These are phyloP conservation scores for Leucosporidium yakuticum DNA, from an alignment of 768 basidiomycete species.

Conservation along the genomic window DNA sequence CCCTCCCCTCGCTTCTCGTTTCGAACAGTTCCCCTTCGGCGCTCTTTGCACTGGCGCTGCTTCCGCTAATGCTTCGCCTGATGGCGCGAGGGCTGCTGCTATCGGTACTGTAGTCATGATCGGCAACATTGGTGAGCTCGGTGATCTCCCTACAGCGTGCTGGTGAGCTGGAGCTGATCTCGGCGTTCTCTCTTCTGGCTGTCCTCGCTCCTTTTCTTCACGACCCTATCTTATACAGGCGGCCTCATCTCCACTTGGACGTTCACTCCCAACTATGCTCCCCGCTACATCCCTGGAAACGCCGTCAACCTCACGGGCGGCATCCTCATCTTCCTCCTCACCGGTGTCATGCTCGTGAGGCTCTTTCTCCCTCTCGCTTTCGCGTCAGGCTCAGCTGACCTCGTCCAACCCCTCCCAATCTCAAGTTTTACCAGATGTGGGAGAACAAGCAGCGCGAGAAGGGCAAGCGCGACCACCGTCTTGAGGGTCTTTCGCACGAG, in stretches of 20 bases:
- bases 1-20: conserved; percentile 5
- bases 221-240: too few relatives aligned
- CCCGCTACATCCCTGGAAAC: conserved; percentile 25
- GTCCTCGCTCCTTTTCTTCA: too few relatives aligned
- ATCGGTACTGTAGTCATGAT: conserved; percentile 21
- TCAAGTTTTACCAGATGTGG: conserved; percentile 33
- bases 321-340: not conserved
- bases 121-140: not conserved
- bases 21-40: conserved; percentile 16
- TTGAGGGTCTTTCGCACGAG: conserved; percentile 36
- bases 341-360: too few relatives aligned
- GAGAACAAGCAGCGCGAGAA: conserved; percentile 38
- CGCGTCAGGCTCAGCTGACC: too few relatives aligned
- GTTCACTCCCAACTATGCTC: conserved; percentile 12
- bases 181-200: too few relatives aligned
- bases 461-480: conserved; percentile 36
- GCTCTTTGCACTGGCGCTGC: conserved; percentile 20
- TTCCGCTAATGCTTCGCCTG: conserved; percentile 14
- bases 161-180: too few relatives aligned
- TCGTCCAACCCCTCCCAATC: too few relatives aligned
- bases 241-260: conserved; percentile 15
- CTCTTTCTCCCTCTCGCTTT: conserved; percentile 4
- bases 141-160: too few relatives aligned
- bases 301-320: conserved; percentile 24
- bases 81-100: conserved; percentile 9